A percentile compares a stretch with the other conserved stretches of the same genome.
These are phyloP conservation scores for Serendipita indica DNA, from an alignment of 768 basidiomycete genomes.

Conservation along the genomic window DNA sequence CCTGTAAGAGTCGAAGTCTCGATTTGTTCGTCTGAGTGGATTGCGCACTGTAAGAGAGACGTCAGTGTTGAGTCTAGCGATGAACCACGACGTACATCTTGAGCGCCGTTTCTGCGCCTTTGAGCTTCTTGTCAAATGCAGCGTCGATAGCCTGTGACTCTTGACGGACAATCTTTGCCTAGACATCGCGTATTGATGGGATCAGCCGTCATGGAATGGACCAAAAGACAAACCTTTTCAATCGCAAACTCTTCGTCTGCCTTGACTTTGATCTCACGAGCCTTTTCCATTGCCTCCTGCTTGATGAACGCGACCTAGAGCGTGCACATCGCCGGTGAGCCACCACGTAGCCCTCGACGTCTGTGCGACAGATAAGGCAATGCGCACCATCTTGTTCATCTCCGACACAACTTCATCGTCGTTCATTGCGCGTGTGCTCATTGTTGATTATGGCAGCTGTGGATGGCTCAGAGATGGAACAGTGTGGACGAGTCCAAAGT, in stretches of 20 bases:
- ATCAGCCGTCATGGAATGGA: background rate
- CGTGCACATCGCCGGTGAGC: conserved; percentile 7
- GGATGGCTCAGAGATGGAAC: background rate
- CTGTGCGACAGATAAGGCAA: conserved; percentile 6
- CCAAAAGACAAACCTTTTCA: conserved; percentile 50
- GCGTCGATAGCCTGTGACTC: conserved; percentile 91
- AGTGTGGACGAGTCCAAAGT: background rate
- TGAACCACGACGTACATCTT: conserved; percentile 60
- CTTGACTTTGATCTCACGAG: conserved; percentile 90
- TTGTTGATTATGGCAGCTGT: conserved; percentile 21
- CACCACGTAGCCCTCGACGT: background rate
- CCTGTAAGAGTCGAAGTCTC: conserved; percentile 75
- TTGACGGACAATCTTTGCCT: conserved; percentile 96
- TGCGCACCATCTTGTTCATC: conserved; percentile 95
- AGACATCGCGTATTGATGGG: background rate
- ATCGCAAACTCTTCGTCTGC: conserved; percentile 99
- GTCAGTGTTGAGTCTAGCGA: background rate
- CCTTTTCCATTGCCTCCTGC: conserved; percentile 96
- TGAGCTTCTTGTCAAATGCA: conserved; percentile 89
- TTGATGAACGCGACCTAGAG: conserved; percentile 90
- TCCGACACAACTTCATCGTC: conserved; percentile 92
- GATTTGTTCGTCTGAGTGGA: conserved; percentile 96
- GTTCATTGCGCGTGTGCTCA: conserved; percentile 67
- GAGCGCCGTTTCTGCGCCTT: conserved; percentile 83
- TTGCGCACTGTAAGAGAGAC: conserved; percentile 47